Base-by-base conservation (phyloP, 305 asterid species). In the Rubia occidens region DNA sequence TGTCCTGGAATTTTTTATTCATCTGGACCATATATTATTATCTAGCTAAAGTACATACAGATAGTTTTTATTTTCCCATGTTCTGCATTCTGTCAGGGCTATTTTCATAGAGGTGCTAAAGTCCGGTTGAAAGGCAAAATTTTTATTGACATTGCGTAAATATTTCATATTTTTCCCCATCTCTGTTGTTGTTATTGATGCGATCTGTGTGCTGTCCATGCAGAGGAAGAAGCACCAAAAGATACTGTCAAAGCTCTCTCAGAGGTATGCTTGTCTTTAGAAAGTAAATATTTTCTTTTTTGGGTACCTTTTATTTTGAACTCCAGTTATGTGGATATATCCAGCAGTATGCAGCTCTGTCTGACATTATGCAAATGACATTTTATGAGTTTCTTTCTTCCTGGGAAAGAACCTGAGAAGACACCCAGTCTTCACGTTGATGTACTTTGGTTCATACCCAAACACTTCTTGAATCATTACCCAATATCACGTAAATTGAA, bases 181-280 rank as follows among this genome's bases (percentile, higher is more conserved):
- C 18, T 11, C 11, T 74, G 70, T 67, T 51, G 60, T 17, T 68
- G 14, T 20, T 35, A 37, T 60, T 10, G 55, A 26, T 54, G 5
- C 51, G 14, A 40, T 43, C n/a, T 70, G n/a, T 26, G 21, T 67
- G n/a, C 44, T 60, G 51, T 40, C 62, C 60, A 32, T 39, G 56
- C 39, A 74, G 77, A 20, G 20, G 77, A 61, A 60, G 70, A 60
- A 53, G 32, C 73, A 10, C 68, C 54, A 53, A 68, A 68, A 67
- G 55, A 51, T 20, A 53, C 32, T 14, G 11, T n/a, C 73, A 61
- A 26, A 64, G 68, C 60, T 6, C 43, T 74, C 47, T 49, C 70
- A 20, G 47, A 24, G 71, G 77, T 74, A 62, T 68, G 51, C 44
- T 51, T 51, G 61, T 66, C 5, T 35, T 17, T 14, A 17, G 39